These are phyloP conservation scores for Dissophora globulifera DNA, from an alignment of 192 early-diverging fungal species.

Conservation along the genomic window DNA sequence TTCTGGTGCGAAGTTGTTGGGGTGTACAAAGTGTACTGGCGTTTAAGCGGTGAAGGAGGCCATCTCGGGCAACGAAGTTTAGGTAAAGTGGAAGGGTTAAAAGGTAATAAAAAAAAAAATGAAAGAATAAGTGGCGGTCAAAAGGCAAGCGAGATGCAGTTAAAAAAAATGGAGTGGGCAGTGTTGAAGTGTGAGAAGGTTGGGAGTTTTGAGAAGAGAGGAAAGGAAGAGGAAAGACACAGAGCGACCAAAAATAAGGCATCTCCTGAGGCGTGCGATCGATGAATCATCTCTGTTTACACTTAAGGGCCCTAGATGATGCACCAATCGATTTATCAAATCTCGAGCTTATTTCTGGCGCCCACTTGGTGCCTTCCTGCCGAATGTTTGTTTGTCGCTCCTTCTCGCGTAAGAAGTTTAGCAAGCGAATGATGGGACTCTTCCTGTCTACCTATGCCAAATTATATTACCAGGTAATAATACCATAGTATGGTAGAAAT, in stretches of 20 bases:
- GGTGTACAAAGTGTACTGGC: conserved; percentile 21
- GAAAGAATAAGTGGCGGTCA: neutral
- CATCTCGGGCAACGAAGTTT: conserved; percentile 40
- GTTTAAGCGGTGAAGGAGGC: conserved; percentile 52
- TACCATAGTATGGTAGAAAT: no score
- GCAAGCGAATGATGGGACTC: no score
- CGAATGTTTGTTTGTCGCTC: no score
- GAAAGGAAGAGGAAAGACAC: neutral
- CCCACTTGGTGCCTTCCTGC: neutral
- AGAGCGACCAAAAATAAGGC: conserved; percentile 1
- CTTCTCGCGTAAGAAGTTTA: no score
- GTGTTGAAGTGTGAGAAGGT: neutral
- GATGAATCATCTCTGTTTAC: conserved; percentile 39
- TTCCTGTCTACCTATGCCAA: no score
- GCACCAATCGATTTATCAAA: conserved; percentile 19
- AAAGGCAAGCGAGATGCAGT: no score
- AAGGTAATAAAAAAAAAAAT: conserved; percentile 4
- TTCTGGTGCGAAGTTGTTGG: conserved; percentile 39
- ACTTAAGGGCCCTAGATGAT: conserved; percentile 20
- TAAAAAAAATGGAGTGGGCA: neutral
- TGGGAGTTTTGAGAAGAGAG: neutral
- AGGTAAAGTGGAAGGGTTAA: conserved; percentile 2
- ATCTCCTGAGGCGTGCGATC: no score
- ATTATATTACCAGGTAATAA: no score
- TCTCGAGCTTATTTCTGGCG: no score